Evolutionary conservation across 1,284 basidiomycete species (phyloP), one percentile per base, ranked within the genome.

Genomic region (Tilletiaria anomala): DNA sequence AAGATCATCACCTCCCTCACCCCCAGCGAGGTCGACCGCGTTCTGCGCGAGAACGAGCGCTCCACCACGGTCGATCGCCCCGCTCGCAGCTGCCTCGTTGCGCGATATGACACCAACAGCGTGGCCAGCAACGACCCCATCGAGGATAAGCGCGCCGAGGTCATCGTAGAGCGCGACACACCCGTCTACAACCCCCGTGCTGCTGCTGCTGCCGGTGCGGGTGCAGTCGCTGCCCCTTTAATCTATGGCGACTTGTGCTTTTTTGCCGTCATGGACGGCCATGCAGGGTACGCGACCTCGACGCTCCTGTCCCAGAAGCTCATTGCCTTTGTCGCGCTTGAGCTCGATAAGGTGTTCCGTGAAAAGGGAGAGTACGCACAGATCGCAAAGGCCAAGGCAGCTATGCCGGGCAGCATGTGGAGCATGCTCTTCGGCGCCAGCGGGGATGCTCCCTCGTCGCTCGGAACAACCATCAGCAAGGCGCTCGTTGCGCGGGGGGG

Each of bases 251-350:
- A 43, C 29, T 32, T 38, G 10, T 71, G 84, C 37, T 82, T 91
- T 67, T 87, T 85, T 56, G 73, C 83, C 1, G 79, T 93, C 20
- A 81, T 89, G 76, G 93, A 97, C 61, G 93, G 93, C 2, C 93
- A 97, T 65, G 74, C 78, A 1, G 93, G 87, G 1, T 74, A 61
- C 50, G 76, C 85, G 43, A 97, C 93, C 1, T 87, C 84, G 4
- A 76, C 78, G 44, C 73, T 94, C 21, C 78, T 99, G 22, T 80
- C 82, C 2, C 79, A 80, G 40, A 76, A 82, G 45, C 76, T 97
- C 45, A 83, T 96, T 48, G 83, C 84, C 23, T 82, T 83, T 10
- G 79, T 94, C 37, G 78, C 80, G 0, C 72, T 86, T 37, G 81
- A 91, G 58, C 75, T 97, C 20, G 69, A 71, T 32, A 68, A 67